Conservation (phyloP, 331 rosid genomes). For the Quercus phellos region DNA sequence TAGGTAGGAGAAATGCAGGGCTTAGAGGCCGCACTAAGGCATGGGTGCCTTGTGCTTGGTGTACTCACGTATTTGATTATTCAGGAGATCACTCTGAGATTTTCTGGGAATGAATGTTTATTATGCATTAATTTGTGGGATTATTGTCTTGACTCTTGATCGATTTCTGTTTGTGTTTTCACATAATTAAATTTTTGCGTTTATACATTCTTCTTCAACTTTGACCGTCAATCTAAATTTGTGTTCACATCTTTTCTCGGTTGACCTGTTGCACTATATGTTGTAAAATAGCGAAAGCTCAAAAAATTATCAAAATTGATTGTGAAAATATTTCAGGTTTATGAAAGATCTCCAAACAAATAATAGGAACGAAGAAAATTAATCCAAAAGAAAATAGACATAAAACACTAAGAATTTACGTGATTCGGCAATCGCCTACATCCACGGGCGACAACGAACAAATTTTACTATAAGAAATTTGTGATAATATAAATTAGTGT, state of each 20-base stretch:
- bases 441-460: too few species aligned
- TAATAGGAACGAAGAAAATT: too few species aligned
- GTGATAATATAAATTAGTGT: too few species aligned
- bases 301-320: too few species aligned
- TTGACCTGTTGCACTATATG: background rate
- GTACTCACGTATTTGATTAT: background rate
- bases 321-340: too few species aligned
- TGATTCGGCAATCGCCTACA: too few species aligned
- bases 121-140: background rate
- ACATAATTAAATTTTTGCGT: background rate
- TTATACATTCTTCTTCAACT: background rate
- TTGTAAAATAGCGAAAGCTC: too few species aligned
- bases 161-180: background rate
- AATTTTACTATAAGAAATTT: too few species aligned
- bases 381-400: too few species aligned
- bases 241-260: background rate
- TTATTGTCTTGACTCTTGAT: background rate
- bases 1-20: constrained; percentile 1
- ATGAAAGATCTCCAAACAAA: too few species aligned
- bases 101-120: constrained; percentile 16
- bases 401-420: too few species aligned
- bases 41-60: constrained; percentile 14
- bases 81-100: background rate
- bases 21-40: constrained; percentile 1
- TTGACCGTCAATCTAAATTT: background rate